phyloP scores from a whole-genome alignment of 2,329 filamentous ascomycete species.

The Colletotrichum sp. region DNA sequence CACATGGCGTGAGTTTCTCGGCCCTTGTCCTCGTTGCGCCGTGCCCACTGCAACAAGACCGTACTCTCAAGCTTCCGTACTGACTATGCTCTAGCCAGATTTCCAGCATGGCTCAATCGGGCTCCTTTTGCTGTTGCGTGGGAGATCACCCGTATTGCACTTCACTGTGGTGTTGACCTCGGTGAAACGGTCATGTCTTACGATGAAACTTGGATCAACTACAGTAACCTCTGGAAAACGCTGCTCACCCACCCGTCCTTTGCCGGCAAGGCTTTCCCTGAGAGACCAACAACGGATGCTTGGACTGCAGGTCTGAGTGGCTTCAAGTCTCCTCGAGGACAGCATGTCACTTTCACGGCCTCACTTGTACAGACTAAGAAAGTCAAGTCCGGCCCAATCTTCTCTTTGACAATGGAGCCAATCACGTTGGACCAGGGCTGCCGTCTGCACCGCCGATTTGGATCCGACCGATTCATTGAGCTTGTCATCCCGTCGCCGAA shows the following conservation, averaged over 20 bases:
- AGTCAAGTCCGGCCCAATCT: slow-evolving; percentile 40
- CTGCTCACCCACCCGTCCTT: slow-evolving; percentile 47
- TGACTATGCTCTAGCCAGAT: background rate
- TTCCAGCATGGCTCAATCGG: slow-evolving; percentile 32
- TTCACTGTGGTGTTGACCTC: slow-evolving; percentile 49
- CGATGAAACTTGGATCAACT: slow-evolving; percentile 46
- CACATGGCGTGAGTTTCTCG: background rate
- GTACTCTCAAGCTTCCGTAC: background rate
- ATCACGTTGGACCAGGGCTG: slow-evolving; percentile 54
- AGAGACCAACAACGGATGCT: slow-evolving; percentile 43
- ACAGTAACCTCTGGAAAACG: slow-evolving; percentile 45
- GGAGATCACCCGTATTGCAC: slow-evolving; percentile 55
- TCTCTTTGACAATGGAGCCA: slow-evolving; percentile 52
- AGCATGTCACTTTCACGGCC: slow-evolving; percentile 46
- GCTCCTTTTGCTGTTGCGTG: slow-evolving; percentile 57
- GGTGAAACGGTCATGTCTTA: slow-evolving; percentile 40
- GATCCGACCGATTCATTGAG: slow-evolving; percentile 64
- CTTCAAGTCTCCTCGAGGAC: slow-evolving; percentile 38
- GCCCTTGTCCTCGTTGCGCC: background rate
- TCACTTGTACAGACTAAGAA: slow-evolving; percentile 12
- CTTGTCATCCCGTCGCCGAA: slow-evolving; percentile 53
- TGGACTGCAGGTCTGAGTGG: slow-evolving; percentile 50
- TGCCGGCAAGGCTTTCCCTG: slow-evolving; percentile 50
- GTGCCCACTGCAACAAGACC: too few relatives aligned
- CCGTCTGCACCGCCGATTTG: slow-evolving; percentile 60